Conservation (phyloP, 2,329 filamentous ascomycete species). For the Monosporascus sp. region DNA sequence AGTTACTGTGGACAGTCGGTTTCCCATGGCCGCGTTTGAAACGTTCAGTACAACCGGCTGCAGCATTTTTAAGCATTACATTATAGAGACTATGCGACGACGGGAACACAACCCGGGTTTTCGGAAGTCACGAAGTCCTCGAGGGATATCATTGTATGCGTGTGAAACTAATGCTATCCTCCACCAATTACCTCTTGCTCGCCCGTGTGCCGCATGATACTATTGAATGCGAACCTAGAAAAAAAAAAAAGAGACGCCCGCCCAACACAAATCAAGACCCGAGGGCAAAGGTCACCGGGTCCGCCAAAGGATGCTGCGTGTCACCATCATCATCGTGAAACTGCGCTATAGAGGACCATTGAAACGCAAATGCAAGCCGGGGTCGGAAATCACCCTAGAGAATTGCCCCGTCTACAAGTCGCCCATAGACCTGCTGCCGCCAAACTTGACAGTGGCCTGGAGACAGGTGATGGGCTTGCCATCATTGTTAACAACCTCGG, state of each 20-base stretch:
- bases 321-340: conserved; percentile 10
- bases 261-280: conserved; percentile 6
- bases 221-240: neutral
- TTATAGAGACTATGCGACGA: no score
- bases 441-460: conserved; percentile 65
- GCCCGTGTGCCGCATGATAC: no score
- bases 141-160: no score
- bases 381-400: neutral
- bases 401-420: conserved; percentile 7
- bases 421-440: conserved; percentile 28
- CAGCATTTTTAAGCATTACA: no score
- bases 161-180: no score
- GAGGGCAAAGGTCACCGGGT: conserved; percentile 5
- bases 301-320: conserved; percentile 7
- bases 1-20: no score
- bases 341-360: neutral
- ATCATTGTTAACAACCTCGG: conserved; percentile 75
- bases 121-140: no score
- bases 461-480: conserved; percentile 79
- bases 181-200: no score
- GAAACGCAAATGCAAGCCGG: neutral
- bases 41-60: no score
- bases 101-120: no score
- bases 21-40: no score
- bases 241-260: conserved; percentile 5